Conservation (phyloP, 2,329 filamentous ascomycete species). For the Balansia obtecta region DNA sequence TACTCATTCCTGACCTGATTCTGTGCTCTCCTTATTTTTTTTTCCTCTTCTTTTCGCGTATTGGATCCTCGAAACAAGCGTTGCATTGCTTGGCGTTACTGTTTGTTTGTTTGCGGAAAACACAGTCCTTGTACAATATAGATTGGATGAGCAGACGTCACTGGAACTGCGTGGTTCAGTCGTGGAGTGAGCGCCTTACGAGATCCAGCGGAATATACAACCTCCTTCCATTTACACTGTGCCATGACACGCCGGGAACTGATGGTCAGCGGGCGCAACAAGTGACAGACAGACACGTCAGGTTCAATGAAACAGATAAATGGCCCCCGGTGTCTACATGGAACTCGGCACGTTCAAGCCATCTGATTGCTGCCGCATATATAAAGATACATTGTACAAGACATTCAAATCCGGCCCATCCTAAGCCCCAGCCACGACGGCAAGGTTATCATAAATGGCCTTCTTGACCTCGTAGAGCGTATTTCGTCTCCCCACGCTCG, state of each 20-base stretch:
- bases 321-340: no score
- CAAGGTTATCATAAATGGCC: conserved; percentile 88
- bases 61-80: conserved; percentile 8
- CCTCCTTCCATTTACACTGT: no score
- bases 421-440: conserved; percentile 71
- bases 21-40: not conserved
- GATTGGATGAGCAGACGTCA: not conserved
- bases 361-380: not conserved
- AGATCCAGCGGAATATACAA: not conserved
- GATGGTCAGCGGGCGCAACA: no score
- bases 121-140: conserved; percentile 5
- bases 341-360: no score
- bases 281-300: no score
- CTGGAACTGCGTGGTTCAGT: no score
- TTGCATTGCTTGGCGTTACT: conserved; percentile 25
- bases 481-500: conserved; percentile 29
- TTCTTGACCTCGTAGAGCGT: conserved; percentile 81
- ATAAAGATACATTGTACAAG: not conserved
- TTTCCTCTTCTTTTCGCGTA: not conserved
- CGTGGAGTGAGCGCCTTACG: not conserved
- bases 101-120: not conserved
- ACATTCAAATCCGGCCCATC: conserved; percentile 6
- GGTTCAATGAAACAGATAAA: no score
- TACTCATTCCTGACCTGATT: no score
- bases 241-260: no score